These are phyloP conservation scores for Suillus clintonianus DNA, from an alignment of 768 basidiomycete genomes.

Conservation along the genomic window DNA sequence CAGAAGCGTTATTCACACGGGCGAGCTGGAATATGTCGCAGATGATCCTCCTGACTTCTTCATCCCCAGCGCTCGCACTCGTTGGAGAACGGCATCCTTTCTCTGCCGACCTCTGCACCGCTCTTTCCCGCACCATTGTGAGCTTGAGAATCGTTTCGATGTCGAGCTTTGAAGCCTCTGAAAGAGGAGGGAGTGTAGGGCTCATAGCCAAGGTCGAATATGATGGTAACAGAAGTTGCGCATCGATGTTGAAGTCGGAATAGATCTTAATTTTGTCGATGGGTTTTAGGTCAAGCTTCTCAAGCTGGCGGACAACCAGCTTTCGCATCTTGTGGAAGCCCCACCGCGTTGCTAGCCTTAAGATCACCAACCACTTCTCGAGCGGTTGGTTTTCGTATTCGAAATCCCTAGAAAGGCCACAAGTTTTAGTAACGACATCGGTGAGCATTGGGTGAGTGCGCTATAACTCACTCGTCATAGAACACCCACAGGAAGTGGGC, in stretches of 20 bases:
- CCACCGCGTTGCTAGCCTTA: conserved; percentile 58
- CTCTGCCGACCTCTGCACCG: conserved; percentile 34
- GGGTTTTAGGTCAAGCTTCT: conserved; percentile 44
- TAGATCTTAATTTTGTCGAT: conserved; percentile 61
- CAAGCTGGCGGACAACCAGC: conserved; percentile 58
- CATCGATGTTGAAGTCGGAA: conserved; percentile 51
- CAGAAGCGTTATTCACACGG: neutral
- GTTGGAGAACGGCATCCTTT: conserved; percentile 30
- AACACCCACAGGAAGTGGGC: conserved; percentile 54
- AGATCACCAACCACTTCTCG: conserved; percentile 55
- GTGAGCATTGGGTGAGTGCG: neutral
- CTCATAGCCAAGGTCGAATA: conserved; percentile 57
- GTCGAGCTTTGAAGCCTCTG: conserved; percentile 59
- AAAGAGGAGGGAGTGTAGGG: conserved; percentile 48
- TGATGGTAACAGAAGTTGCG: conserved; percentile 47
- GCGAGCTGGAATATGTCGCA: conserved; percentile 33
- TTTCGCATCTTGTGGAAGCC: conserved; percentile 49
- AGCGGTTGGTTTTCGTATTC: conserved; percentile 53
- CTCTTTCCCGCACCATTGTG: conserved; percentile 52
- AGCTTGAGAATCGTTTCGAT: conserved; percentile 55
- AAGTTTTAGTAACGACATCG: neutral
- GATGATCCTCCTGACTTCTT: conserved; percentile 30
- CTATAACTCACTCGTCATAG: conserved; percentile 51
- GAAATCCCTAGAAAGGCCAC: conserved; percentile 42
- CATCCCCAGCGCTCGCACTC: conserved; percentile 25